Conservation (phyloP, 345 rosid genomes). For the Erysimum cheiranthoides region DNA sequence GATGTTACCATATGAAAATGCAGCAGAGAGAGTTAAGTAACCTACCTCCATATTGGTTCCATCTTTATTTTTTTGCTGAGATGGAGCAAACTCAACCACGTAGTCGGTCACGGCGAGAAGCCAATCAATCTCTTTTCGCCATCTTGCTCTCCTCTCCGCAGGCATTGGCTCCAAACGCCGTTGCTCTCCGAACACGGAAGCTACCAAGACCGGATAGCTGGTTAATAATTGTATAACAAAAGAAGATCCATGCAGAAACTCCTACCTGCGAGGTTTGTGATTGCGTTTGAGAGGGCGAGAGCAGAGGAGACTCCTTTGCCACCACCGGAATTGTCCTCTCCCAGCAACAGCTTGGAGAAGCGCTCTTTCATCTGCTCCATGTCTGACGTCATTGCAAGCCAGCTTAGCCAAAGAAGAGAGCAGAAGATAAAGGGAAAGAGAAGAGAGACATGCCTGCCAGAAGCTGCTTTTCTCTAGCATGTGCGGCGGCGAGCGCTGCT, state of each 20-base stretch:
- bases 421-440: background rate
- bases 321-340: slow-evolving; percentile 82
- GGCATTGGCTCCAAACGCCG: slow-evolving; percentile 68
- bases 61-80: slow-evolving; percentile 66
- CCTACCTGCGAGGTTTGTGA: slow-evolving; percentile 55
- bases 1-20: slow-evolving; percentile 10
- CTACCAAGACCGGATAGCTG: slow-evolving; percentile 28
- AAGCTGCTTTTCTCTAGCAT: slow-evolving; percentile 52
- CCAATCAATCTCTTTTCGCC: slow-evolving; percentile 77
- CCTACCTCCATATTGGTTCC: slow-evolving; percentile 76
- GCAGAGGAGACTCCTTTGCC: slow-evolving; percentile 83
- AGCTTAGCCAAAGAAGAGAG: background rate
- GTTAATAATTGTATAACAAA: background rate
- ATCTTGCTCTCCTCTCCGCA: slow-evolving; percentile 60
- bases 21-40: slow-evolving; percentile 15
- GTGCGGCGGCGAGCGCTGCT: slow-evolving; percentile 36
- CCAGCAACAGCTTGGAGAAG: slow-evolving; percentile 65
- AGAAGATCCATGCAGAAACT: background rate
- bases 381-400: slow-evolving; percentile 44
- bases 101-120: slow-evolving; percentile 67
- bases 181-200: slow-evolving; percentile 60
- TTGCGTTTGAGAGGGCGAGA: slow-evolving; percentile 67
- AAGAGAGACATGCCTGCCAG: slow-evolving; percentile 36
- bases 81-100: slow-evolving; percentile 70
- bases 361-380: slow-evolving; percentile 70